These are phyloP conservation scores for Cryptococcus amylolentus DNA, from an alignment of 1,284 basidiomycete genomes.

Conservation along the genomic window DNA sequence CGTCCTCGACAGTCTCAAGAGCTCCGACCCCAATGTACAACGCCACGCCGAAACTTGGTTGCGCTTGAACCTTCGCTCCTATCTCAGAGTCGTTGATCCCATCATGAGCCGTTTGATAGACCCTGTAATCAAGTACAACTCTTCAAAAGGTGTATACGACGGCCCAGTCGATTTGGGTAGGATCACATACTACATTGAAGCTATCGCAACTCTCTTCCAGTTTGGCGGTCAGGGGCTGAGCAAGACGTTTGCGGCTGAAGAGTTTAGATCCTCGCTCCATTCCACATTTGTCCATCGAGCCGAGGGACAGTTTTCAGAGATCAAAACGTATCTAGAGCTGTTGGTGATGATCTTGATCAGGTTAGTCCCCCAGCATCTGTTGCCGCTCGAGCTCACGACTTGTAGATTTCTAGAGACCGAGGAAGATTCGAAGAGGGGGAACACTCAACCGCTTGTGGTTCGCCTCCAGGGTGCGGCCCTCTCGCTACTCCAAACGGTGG, in stretches of 20 bases:
- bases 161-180: conserved; percentile 65
- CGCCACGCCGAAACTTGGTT: conserved; percentile 91
- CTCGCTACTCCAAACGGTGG: conserved; percentile 76
- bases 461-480: conserved; percentile 69
- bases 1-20: conserved; percentile 76
- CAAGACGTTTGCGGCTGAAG: conserved; percentile 28
- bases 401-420: conserved; percentile 11
- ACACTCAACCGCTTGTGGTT: conserved; percentile 3
- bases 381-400: neutral
- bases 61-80: conserved; percentile 85
- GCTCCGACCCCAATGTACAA: conserved; percentile 66
- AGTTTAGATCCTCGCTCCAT: conserved; percentile 8
- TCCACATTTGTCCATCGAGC: conserved; percentile 57
- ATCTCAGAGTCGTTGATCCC: conserved; percentile 82
- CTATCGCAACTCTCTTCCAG: conserved; percentile 70
- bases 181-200: conserved; percentile 51
- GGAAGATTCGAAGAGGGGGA: neutral
- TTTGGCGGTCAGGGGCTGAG: conserved; percentile 75
- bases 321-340: conserved; percentile 63
- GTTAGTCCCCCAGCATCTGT: conserved; percentile 50
- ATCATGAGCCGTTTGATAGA: conserved; percentile 74
- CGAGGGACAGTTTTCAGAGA: conserved; percentile 40
- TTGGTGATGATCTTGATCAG: conserved; percentile 65
- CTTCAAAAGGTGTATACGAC: conserved; percentile 1
- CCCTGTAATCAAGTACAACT: conserved; percentile 44